Evolutionary conservation across 306 rosid genomes (phyloP).

Genomic region (Castanospermum australe): DNA sequence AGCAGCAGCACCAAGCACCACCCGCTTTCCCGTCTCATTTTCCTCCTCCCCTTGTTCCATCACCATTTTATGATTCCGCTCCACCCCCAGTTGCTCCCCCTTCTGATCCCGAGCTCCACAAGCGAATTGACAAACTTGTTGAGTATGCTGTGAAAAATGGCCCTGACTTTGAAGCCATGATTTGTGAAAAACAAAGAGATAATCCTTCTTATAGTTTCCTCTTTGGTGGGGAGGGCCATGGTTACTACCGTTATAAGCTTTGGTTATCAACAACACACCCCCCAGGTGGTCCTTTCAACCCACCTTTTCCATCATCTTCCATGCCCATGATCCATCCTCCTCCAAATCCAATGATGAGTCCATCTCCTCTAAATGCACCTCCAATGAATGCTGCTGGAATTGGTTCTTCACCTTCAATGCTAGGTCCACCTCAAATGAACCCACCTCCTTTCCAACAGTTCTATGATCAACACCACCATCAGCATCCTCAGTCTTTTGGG

Average conservation of each 20-base stretch:
- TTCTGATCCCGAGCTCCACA: constrained; percentile 89
- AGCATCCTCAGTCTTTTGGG: constrained; percentile 70
- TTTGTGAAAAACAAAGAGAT: constrained; percentile 89
- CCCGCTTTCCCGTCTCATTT: constrained; percentile 65
- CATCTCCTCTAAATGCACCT: constrained; percentile 61
- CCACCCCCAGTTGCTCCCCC: constrained; percentile 78
- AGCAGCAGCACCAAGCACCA: constrained; percentile 71
- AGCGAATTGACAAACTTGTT: constrained; percentile 86
- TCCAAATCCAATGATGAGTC: constrained; percentile 76
- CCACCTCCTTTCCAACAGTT: constrained; percentile 63
- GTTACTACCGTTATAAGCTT: constrained; percentile 80
- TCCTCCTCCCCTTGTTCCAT: constrained; percentile 58
- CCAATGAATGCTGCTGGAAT: constrained; percentile 57
- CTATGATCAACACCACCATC: constrained; percentile 75
- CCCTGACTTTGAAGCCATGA: constrained; percentile 95
- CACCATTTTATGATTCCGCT: constrained; percentile 66
- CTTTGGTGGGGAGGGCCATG: constrained; percentile 93
- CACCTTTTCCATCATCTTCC: constrained; percentile 60
- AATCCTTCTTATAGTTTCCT: constrained; percentile 91
- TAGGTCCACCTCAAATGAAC: constrained; percentile 55
- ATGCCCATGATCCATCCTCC: constrained; percentile 72
- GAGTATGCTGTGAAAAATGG: constrained; percentile 92
- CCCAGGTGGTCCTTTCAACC: constrained; percentile 69
- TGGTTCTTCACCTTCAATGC: constrained; percentile 55
- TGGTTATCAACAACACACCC: constrained; percentile 70